phyloP scores from a whole-genome alignment of 805 yeast species.

The Wickerhamiella allomyrinae region DNA sequence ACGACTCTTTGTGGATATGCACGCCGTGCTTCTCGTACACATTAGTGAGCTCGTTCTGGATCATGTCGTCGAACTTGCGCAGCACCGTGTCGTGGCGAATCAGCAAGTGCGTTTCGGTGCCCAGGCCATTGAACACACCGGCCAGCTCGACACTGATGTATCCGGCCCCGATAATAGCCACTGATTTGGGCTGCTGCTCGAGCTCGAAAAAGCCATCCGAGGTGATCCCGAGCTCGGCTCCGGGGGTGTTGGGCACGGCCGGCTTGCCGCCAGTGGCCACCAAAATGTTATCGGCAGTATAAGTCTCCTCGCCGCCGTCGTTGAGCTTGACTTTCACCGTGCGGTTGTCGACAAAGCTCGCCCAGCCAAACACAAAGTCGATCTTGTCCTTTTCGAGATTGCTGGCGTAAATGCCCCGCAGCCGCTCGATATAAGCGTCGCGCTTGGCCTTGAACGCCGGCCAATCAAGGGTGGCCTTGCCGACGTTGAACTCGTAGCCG shows the following conservation, averaged over 20 bases:
- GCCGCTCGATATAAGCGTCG: slow-evolving; percentile 76
- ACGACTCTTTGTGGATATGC: slow-evolving; percentile 54
- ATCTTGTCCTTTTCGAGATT: slow-evolving; percentile 83
- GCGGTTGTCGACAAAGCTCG: slow-evolving; percentile 40
- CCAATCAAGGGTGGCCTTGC: slow-evolving; percentile 65
- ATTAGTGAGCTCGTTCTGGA: slow-evolving; percentile 67
- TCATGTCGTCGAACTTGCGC: slow-evolving; percentile 71
- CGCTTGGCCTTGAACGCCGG: slow-evolving; percentile 64
- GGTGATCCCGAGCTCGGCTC: slow-evolving; percentile 68
- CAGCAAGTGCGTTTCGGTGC: slow-evolving; percentile 71
- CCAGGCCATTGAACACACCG: slow-evolving; percentile 83
- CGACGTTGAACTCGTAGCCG: slow-evolving; percentile 67
- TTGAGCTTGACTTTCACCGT: slow-evolving; percentile 61
- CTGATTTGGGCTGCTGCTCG: slow-evolving; percentile 72
- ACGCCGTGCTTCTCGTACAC: slow-evolving; percentile 72
- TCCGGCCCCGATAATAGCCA: slow-evolving; percentile 95
- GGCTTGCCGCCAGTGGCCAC: slow-evolving; percentile 93
- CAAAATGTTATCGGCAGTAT: slow-evolving; percentile 68
- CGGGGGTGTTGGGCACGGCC: slow-evolving; percentile 57
- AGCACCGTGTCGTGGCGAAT: slow-evolving; percentile 86
- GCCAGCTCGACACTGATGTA: slow-evolving; percentile 93
- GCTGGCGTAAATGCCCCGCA: slow-evolving; percentile 86
- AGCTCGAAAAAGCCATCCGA: slow-evolving; percentile 86
- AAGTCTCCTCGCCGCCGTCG: slow-evolving; percentile 44
- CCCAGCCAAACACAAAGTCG: slow-evolving; percentile 75